Evolutionary conservation across 2,329 filamentous ascomycete species (phyloP).

Genomic region (Aspergillus viridinutans): DNA sequence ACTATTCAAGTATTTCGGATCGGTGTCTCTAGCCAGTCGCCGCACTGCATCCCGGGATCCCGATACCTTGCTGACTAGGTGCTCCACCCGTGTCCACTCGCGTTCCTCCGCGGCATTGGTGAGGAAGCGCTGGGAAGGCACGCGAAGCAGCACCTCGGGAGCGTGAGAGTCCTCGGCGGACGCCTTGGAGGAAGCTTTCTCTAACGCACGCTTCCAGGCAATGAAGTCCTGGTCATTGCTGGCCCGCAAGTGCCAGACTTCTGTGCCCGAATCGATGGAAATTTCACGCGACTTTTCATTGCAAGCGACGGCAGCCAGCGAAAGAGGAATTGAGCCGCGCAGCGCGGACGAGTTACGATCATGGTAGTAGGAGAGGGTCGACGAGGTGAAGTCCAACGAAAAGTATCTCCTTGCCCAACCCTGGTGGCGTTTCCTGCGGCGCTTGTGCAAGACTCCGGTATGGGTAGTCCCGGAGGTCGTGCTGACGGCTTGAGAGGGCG

Average conservation of each 20-base stretch:
- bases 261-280: slow-evolving; percentile 91
- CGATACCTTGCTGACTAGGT: slow-evolving; percentile 77
- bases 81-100: slow-evolving; percentile 84
- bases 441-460: slow-evolving; percentile 81
- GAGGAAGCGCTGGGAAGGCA: slow-evolving; percentile 26
- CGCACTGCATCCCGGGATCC: slow-evolving; percentile 85
- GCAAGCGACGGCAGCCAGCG: slow-evolving; percentile 82
- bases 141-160: slow-evolving; percentile 26
- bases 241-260: slow-evolving; percentile 91
- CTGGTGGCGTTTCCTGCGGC: slow-evolving; percentile 87
- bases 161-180: slow-evolving; percentile 27
- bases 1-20: slow-evolving; percentile 53
- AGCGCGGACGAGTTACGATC: slow-evolving; percentile 89
- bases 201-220: slow-evolving; percentile 80
- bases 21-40: slow-evolving; percentile 78
- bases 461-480: slow-evolving; percentile 56
- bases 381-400: slow-evolving; percentile 89
- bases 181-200: slow-evolving; percentile 70
- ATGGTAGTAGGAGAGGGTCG: slow-evolving; percentile 93
- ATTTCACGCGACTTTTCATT: slow-evolving; percentile 88
- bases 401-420: slow-evolving; percentile 93
- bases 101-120: slow-evolving; percentile 59
- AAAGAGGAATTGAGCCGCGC: slow-evolving; percentile 86
- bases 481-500: slow-evolving; percentile 21
- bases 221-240: slow-evolving; percentile 78